Evolutionary conservation across 495 filamentous ascomycete species (phyloP).

Genomic region (Mytilinidion resinicola): DNA sequence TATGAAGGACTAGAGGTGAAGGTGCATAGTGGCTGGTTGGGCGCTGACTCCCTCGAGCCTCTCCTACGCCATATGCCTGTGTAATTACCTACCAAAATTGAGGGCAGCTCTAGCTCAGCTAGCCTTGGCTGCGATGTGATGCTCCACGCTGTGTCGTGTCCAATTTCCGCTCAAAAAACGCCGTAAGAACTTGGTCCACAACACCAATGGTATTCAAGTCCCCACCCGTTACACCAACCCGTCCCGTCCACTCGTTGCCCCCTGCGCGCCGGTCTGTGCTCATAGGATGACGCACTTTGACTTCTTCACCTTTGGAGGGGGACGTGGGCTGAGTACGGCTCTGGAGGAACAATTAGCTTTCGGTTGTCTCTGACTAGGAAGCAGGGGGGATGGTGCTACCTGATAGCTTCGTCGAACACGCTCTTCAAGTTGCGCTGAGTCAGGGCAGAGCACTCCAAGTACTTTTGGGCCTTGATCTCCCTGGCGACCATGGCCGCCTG

Average conservation of each 20-base stretch:
- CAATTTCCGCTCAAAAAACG: not conserved
- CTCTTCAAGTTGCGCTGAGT: constrained; percentile 95
- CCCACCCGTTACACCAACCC: constrained; percentile 12
- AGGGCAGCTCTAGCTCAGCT: not conserved
- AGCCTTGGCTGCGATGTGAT: not conserved
- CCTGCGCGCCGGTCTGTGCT: constrained; percentile 12
- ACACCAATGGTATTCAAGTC: constrained; percentile 18
- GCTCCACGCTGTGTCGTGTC: not conserved
- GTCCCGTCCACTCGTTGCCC: not conserved
- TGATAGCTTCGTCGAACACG: constrained; percentile 95
- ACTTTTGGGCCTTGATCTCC: constrained; percentile 90
- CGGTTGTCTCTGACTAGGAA: not conserved
- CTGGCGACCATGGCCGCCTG: constrained; percentile 78
- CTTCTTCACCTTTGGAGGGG: constrained; percentile 56
- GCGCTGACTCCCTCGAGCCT: no score
- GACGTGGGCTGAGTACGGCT: constrained; percentile 75
- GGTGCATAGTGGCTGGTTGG: no score
- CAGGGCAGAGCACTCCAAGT: constrained; percentile 95
- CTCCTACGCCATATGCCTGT: not conserved
- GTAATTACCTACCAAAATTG: not conserved
- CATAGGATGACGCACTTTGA: constrained; percentile 76
- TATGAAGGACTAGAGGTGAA: no score
- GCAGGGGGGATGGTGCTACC: constrained; percentile 47
- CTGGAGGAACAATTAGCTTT: constrained; percentile 38
- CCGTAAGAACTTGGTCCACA: constrained; percentile 3